Evolutionary conservation across 2,329 filamentous ascomycete species (phyloP), one percentile per base, ranked within the genome.

Genomic region (Apiospora kogelbergensis): DNA sequence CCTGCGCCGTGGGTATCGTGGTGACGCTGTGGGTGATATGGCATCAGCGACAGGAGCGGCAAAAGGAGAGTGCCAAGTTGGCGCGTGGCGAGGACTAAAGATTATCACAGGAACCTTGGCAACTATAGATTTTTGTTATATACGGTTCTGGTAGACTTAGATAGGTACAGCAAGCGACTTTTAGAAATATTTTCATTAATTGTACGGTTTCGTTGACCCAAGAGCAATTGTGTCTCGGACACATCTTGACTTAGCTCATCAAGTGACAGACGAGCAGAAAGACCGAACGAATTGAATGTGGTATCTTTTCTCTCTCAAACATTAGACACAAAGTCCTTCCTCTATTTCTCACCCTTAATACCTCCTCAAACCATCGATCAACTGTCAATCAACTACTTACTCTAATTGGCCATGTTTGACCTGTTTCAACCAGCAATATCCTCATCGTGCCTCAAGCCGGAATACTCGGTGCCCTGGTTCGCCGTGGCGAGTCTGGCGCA

Each of bases 401-500:
- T 20, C 17, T 33, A 37, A 26, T 60, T 60, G 53, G 13, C 53
- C 30, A 37, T 60, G 3, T 3, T 20, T 33, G 9, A n/a, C 24
- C 26, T 64, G 2, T 26, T 37, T 37, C 45, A 66, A 24, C 42
- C 65, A 4, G 71, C 74, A n/a, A 73, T 73, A 70, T 90, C 88
- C 63, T 90, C 88, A 70, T 91, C 89, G n/a, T 83, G 81, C 67
- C 86, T 83, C 69, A 89, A 74, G 2, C 88, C 89, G 11, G 87
- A 86, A 75, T 86, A 90, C 76, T 90, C 88, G 0, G 88, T 90
- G 24, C 92, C 93, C 77, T 95, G 92, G 70, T 93, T 94, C 15
- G 93, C 93, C 70, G 92, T 93, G 75, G 92, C 95, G 76, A 97
- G 78, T 70, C 94, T 83, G 15, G 94, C 94, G 77, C 94, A 97